A percentile compares a stretch with the other conserved stretches of the same genome.
Conservation (phyloP, 257 asterid species). For the Solanum pinnatisectum region DNA sequence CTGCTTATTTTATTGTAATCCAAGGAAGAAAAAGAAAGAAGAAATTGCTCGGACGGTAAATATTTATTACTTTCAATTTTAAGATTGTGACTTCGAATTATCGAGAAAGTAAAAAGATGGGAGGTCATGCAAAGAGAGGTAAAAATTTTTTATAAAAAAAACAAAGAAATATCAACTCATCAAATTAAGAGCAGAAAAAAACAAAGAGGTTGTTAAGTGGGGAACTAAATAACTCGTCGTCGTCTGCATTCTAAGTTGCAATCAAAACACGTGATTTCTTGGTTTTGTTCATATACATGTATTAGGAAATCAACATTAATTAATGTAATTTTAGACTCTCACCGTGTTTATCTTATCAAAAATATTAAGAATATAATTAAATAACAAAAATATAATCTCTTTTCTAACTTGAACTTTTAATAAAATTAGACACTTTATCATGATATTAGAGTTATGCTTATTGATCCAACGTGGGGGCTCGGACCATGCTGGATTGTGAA, state of each 20-base stretch:
- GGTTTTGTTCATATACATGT: background rate
- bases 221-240: background rate
- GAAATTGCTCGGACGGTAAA: too few relatives aligned
- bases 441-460: too few relatives aligned
- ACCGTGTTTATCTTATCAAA: background rate
- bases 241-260: background rate
- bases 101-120: too few relatives aligned
- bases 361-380: background rate
- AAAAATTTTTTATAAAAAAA: too few relatives aligned
- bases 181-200: background rate
- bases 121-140: too few relatives aligned
- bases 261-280: background rate
- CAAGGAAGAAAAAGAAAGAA: background rate
- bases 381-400: too few relatives aligned
- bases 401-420: too few relatives aligned
- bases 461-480: background rate
- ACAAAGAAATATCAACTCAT: background rate
- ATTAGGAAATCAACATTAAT: background rate
- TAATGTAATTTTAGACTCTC: background rate
- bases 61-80: too few relatives aligned
- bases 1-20: background rate
- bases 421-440: too few relatives aligned
- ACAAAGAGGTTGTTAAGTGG: background rate
- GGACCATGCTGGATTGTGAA: background rate
- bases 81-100: too few relatives aligned